Base-by-base conservation (phyloP, 495 filamentous ascomycete genomes). In the Daldinia childiae region DNA sequence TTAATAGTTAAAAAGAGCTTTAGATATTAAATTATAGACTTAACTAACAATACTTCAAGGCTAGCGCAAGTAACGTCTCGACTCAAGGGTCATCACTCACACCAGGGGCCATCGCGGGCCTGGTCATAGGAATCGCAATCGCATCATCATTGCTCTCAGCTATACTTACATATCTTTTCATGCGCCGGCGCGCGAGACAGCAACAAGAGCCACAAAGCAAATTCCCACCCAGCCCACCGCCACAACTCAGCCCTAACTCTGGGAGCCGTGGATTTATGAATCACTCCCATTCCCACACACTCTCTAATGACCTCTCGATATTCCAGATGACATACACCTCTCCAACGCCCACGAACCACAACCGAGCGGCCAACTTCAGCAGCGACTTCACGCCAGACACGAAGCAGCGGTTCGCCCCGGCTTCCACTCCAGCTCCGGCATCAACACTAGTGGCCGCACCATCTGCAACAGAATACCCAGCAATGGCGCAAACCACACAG, bases 31-130 rank as follows among this genome's bases (percentile, higher is more conserved):
- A 43, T 21, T 11, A 26, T 36, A 24, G 8, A 57, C 12, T 12
- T 34, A 15, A 19, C 54, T 63, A 64, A 68, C 48, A 65, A 24
- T 8, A 58, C 6, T 21, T 52, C 27, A 30, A 72, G 68, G 58
- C 48, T 39, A 62, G 15, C 58, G 50, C 26, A 65, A 56, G 39
- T 45, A 62, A 7, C 58, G 59, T 17, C 15, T 32, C 66, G 29
- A 5, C 24, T 17, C 51, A 66, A 27, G 51, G 65, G 30, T 75
- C 73, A 29, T 62, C 15, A 7, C 57, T 77, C 5, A 61, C 58
- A 7, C 43, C 66, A 24, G 69, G 73, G 5, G 72, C 72, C 32
- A 64, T 75, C 4, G 75, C 26, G 9, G 75, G 75, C 26, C 68
- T 77, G 9, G 55, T 73, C n/a, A 32, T 77, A 51, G 58, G 62